Conservation (phyloP, 768 basidiomycete species). For the Trametes cinnabarina region DNA sequence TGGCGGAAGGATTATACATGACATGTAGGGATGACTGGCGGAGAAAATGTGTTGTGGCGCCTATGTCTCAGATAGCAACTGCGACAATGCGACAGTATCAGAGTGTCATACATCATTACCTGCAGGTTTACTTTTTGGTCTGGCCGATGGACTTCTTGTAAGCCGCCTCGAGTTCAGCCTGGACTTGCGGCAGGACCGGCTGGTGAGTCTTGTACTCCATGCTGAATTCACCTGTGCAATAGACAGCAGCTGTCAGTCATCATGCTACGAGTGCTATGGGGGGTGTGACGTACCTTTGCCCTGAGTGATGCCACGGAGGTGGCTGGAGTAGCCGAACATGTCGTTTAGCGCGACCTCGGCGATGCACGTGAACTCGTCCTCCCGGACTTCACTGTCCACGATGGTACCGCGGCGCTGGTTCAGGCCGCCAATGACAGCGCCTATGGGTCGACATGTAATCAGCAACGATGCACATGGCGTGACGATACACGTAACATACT, state of each 20-base stretch:
- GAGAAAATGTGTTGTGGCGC: neutral
- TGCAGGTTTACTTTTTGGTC: conserved; percentile 59
- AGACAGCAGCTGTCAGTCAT: neutral
- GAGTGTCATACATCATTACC: neutral
- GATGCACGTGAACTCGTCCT: conserved; percentile 90
- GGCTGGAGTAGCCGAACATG: conserved; percentile 97
- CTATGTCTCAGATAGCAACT: neutral
- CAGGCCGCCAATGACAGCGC: conserved; percentile 88
- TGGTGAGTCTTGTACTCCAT: conserved; percentile 82
- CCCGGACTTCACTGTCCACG: conserved; percentile 92
- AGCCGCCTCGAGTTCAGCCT: conserved; percentile 85
- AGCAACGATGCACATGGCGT: neutral
- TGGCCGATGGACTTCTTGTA: conserved; percentile 75
- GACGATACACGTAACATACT: conserved; percentile 40
- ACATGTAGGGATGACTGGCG: neutral
- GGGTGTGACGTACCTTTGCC: conserved; percentile 70
- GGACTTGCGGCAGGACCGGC: conserved; percentile 82
- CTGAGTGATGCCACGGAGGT: conserved; percentile 90
- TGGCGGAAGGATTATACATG: neutral
- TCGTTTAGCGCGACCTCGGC: conserved; percentile 96
- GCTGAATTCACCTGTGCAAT: conserved; percentile 61
- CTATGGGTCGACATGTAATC: conserved; percentile 33
- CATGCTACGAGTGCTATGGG: neutral
- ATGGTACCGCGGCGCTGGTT: conserved; percentile 93
- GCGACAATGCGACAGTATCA: neutral